Conservation (phyloP, 805 yeast genomes). For the Barnettozyma siamensis region DNA sequence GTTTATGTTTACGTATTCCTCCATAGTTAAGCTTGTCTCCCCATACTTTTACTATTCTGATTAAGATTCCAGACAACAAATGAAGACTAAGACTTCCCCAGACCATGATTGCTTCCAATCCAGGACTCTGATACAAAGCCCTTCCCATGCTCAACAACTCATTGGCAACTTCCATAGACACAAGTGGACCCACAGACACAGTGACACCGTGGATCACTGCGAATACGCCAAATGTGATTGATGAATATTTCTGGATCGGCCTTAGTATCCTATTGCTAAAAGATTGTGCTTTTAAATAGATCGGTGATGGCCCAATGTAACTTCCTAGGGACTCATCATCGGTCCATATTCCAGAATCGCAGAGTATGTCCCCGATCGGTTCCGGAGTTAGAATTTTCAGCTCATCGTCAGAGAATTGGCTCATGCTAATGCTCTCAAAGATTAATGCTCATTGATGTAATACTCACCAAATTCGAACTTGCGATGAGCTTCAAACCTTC, state of each 20-base stretch:
- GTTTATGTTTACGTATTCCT: conserved; percentile 7
- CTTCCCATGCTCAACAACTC: conserved; percentile 57
- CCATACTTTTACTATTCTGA: conserved; percentile 35
- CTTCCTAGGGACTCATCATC: not conserved
- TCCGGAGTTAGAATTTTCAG: not conserved
- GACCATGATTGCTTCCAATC: conserved; percentile 43
- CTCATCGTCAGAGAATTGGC: not conserved
- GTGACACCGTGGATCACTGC: conserved; percentile 51
- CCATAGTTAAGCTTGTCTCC: conserved; percentile 24
- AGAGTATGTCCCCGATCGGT: not conserved
- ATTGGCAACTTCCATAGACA: conserved; percentile 40
- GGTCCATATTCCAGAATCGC: not conserved
- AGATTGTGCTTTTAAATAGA: not conserved
- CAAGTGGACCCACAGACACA: conserved; percentile 48
- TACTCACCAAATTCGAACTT: no score
- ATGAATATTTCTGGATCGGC: conserved; percentile 51
- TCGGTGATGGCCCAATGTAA: not conserved
- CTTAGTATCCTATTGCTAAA: conserved; percentile 12
- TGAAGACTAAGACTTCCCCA: conserved; percentile 44
- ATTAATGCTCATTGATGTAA: no score
- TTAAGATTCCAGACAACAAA: conserved; percentile 44
- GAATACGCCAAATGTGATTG: conserved; percentile 52
- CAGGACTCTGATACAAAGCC: conserved; percentile 51
- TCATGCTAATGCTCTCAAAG: no score
- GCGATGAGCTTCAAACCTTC: no score